Percentiles rank a stretch among this genome's conserved stretches.
Conservation (phyloP, 352 stramenopile genomes). For the Saprolegnia diclina region DNA sequence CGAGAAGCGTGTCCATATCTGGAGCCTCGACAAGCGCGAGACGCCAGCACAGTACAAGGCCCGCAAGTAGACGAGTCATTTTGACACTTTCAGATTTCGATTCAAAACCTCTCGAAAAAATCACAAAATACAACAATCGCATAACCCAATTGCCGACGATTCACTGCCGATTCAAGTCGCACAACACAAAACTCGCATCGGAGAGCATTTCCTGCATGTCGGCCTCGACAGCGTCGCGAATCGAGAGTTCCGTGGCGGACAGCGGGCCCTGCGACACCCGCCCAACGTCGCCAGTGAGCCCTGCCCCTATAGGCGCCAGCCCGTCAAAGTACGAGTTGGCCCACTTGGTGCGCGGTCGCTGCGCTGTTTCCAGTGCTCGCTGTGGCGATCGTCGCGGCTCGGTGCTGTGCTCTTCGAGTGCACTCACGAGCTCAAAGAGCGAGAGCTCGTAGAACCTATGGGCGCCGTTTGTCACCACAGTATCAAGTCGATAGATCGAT, state of each 20-base stretch:
- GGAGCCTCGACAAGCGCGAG: slow-evolving; percentile 69
- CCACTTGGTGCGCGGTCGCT: background rate
- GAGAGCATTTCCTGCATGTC: slow-evolving; percentile 10
- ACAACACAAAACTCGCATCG: background rate
- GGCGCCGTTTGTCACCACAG: background rate
- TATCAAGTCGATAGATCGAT: background rate
- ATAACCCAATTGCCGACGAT: background rate
- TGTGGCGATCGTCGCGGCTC: background rate
- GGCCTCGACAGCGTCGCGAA: background rate
- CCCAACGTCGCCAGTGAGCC: background rate
- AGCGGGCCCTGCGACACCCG: slow-evolving; percentile 1
- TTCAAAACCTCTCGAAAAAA: background rate
- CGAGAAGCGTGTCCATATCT: slow-evolving; percentile 64
- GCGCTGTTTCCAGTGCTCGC: background rate
- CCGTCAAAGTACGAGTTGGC: slow-evolving; percentile 1
- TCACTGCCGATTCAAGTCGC: too few species aligned
- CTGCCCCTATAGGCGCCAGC: background rate
- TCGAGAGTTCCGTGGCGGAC: background rate
- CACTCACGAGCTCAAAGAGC: slow-evolving; percentile 18
- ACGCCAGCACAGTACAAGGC: slow-evolving; percentile 71
- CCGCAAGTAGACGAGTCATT: slow-evolving; percentile 21
- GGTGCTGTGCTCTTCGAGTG: slow-evolving; percentile 2
- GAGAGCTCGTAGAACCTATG: slow-evolving; percentile 26
- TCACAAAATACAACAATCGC: too few species aligned
- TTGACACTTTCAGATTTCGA: background rate